A percentile compares a stretch with the other conserved stretches of the same genome.
Evolutionary conservation across 1,139 yeast genomes (phyloP).

Genomic region (Komagataea norvegica): DNA sequence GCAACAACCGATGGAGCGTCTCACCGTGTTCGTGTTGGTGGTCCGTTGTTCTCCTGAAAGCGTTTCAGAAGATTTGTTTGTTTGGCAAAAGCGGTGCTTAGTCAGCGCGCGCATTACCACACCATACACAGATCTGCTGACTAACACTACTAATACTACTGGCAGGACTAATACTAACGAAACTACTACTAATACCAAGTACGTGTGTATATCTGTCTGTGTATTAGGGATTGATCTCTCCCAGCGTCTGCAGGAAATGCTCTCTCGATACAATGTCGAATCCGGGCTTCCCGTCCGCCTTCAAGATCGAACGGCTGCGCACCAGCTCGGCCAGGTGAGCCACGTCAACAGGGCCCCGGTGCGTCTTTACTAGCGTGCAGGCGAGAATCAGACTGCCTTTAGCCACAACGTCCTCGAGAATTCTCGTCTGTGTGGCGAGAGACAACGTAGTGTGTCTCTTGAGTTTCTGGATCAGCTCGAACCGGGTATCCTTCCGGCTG

Average conservation of each 20-base stretch:
- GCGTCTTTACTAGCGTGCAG: neutral
- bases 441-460: neutral
- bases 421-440: neutral
- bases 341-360: neutral
- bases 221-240: neutral
- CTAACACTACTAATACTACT: too few species aligned
- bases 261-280: conserved; percentile 1
- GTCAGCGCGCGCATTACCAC: too few species aligned
- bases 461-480: conserved; percentile 2
- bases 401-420: conserved; percentile 2
- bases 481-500: neutral
- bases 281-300: conserved; percentile 2
- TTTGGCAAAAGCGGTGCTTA: too few species aligned
- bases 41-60: too few species aligned
- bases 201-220: neutral
- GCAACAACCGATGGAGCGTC: neutral
- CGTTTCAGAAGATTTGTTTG: too few species aligned
- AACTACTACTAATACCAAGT: too few species aligned
- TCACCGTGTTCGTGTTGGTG: neutral
- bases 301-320: neutral
- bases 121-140: too few species aligned
- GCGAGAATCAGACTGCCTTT: conserved; percentile 8
- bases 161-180: too few species aligned
- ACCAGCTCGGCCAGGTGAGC: conserved; percentile 1
- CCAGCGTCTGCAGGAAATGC: conserved; percentile 1